Conservation (phyloP, 768 basidiomycete species). For the Panellus pusillus region DNA sequence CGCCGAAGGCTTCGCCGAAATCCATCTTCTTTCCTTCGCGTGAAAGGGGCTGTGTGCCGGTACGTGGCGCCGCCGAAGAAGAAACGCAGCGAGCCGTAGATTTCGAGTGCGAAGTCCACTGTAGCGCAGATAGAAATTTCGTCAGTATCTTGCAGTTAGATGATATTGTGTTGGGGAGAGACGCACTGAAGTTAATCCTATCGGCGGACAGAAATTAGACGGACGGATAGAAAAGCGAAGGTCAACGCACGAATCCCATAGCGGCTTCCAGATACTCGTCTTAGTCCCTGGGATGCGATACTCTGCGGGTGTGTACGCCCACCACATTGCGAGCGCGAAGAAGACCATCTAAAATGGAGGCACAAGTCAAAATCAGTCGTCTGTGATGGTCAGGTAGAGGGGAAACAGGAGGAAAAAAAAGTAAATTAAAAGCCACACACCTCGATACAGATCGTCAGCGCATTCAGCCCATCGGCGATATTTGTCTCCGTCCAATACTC, state of each 20-base stretch:
- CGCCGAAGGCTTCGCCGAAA: slow-evolving; percentile 42
- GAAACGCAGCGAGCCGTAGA: slow-evolving; percentile 59
- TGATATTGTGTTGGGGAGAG: too few relatives aligned
- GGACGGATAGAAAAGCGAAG: neutral
- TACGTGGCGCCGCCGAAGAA: slow-evolving; percentile 45
- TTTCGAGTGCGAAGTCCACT: slow-evolving; percentile 73
- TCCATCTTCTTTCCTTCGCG: slow-evolving; percentile 17
- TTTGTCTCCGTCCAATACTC: slow-evolving; percentile 83
- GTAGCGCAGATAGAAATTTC: neutral
- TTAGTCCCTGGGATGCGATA: slow-evolving; percentile 41
- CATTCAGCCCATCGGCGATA: slow-evolving; percentile 80
- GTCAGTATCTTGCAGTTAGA: neutral
- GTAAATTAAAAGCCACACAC: slow-evolving; percentile 34
- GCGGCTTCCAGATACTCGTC: slow-evolving; percentile 7
- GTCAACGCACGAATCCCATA: slow-evolving; percentile 7
- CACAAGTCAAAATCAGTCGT: too few relatives aligned
- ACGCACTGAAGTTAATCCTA: slow-evolving; percentile 35
- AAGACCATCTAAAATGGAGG: slow-evolving; percentile 79
- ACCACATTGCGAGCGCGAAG: slow-evolving; percentile 76
- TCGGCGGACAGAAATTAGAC: neutral
- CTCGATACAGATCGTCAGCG: slow-evolving; percentile 82
- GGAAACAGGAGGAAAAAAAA: too few relatives aligned
- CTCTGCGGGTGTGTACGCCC: slow-evolving; percentile 77
- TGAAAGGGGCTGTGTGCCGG: slow-evolving; percentile 19
- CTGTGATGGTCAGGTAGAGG: too few relatives aligned